These are phyloP conservation scores for Coleophoma crateriformis DNA, from an alignment of 2,329 filamentous ascomycete species.

Conservation along the genomic window DNA sequence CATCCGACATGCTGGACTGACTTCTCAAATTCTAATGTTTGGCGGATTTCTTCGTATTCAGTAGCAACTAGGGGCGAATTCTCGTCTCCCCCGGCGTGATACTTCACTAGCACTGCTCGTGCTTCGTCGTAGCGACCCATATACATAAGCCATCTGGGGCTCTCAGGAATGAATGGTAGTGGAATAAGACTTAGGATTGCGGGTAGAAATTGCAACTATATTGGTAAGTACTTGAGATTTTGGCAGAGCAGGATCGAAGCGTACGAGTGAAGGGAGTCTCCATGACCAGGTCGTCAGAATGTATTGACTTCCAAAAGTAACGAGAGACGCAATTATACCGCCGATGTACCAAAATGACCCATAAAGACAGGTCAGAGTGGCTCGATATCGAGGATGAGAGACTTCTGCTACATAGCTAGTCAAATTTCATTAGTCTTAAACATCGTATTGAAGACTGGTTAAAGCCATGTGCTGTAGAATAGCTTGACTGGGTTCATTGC, in stretches of 20 bases:
- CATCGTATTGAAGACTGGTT: too few species aligned
- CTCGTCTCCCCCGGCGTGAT: slow-evolving; percentile 47
- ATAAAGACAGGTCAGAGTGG: neutral
- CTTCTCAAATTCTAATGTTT: neutral
- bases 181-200: neutral
- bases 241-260: slow-evolving; percentile 20
- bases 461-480: too few species aligned
- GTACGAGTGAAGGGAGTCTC: neutral
- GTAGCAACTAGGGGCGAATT: slow-evolving; percentile 38
- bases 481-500: too few species aligned
- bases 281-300: slow-evolving; percentile 1
- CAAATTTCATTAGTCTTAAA: neutral
- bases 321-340: slow-evolving; percentile 2
- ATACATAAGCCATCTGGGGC: slow-evolving; percentile 52
- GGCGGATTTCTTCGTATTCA: slow-evolving; percentile 23
- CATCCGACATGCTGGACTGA: neutral
- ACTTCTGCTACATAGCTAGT: neutral
- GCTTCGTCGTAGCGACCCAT: slow-evolving; percentile 46
- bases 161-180: slow-evolving; percentile 48
- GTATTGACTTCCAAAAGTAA: neutral
- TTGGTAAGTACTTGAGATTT: too few species aligned
- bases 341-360: slow-evolving; percentile 9
- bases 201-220: neutral
- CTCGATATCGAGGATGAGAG: neutral
- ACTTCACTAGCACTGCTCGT: slow-evolving; percentile 42